A percentile compares a stretch with the other conserved stretches of the same genome.
phyloP scores from a whole-genome alignment of 129 eudicot species.

The sunflower (Helianthus annuus) region HanXRQr2.0-SUNRISE NC_035438.2:44898533-44899032 shows the following conservation, averaged over 20 bases:
- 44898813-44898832: slow-evolving; percentile 56
- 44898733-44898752: slow-evolving; percentile 50
- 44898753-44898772: slow-evolving; percentile 32
- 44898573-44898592: slow-evolving; percentile 10
- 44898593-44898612: not conserved
- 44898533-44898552: slow-evolving; percentile 74
- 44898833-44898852: slow-evolving; percentile 64
- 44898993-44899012: slow-evolving; percentile 26
- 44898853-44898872: slow-evolving; percentile 70
- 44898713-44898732: slow-evolving; percentile 73
- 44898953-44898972: slow-evolving; percentile 58
- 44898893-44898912: slow-evolving; percentile 48
- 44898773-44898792: slow-evolving; percentile 35
- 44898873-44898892: slow-evolving; percentile 67
- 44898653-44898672: slow-evolving; percentile 23
- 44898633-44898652: not conserved
- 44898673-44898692: slow-evolving; percentile 93
- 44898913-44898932: slow-evolving; percentile 39
- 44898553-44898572: slow-evolving; percentile 89
- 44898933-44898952: slow-evolving; percentile 55
- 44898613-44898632: not conserved
- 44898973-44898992: slow-evolving; percentile 24
- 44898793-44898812: slow-evolving; percentile 41
- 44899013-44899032: slow-evolving; percentile 26
- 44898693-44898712: slow-evolving; percentile 76